Conservation (phyloP, 495 filamentous ascomycete species). For the Aspergillus sclerotioniger region DNA sequence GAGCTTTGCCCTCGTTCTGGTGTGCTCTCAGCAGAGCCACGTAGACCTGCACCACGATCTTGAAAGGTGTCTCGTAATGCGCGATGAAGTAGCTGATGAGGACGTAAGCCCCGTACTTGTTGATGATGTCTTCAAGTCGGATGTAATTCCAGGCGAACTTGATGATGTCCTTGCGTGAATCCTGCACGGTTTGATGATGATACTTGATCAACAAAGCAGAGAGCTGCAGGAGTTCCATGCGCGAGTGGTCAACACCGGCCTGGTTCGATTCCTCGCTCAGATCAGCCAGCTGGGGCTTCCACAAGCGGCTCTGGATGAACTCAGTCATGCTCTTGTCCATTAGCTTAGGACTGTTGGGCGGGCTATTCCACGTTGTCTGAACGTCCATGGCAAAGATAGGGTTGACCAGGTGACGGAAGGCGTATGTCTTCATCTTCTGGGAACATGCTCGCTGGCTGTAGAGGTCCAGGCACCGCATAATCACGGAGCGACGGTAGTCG, state of each 20-base stretch:
- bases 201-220: constrained; percentile 95
- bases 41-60: constrained; percentile 94
- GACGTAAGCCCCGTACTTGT: constrained; percentile 97
- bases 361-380: constrained; percentile 54
- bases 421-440: constrained; percentile 89
- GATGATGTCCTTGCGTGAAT: constrained; percentile 95
- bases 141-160: constrained; percentile 99
- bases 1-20: constrained; percentile 86
- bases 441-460: constrained; percentile 74
- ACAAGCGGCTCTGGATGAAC: constrained; percentile 87
- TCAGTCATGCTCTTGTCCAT: constrained; percentile 89
- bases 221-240: constrained; percentile 93
- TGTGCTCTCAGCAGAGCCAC: constrained; percentile 85
- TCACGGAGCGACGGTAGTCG: constrained; percentile 81
- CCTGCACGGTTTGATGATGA: constrained; percentile 76
- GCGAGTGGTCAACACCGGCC: constrained; percentile 87
- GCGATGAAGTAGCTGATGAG: constrained; percentile 97
- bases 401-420: constrained; percentile 89
- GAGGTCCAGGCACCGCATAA: constrained; percentile 83
- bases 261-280: constrained; percentile 80
- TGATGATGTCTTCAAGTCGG: constrained; percentile 94
- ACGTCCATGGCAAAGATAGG: constrained; percentile 97
- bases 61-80: constrained; percentile 91
- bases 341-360: constrained; percentile 63
- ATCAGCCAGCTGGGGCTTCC: constrained; percentile 84